These are phyloP conservation scores for Colletotrichum agaves DNA, from an alignment of 2,329 filamentous ascomycete species.

Conservation along the genomic window DNA sequence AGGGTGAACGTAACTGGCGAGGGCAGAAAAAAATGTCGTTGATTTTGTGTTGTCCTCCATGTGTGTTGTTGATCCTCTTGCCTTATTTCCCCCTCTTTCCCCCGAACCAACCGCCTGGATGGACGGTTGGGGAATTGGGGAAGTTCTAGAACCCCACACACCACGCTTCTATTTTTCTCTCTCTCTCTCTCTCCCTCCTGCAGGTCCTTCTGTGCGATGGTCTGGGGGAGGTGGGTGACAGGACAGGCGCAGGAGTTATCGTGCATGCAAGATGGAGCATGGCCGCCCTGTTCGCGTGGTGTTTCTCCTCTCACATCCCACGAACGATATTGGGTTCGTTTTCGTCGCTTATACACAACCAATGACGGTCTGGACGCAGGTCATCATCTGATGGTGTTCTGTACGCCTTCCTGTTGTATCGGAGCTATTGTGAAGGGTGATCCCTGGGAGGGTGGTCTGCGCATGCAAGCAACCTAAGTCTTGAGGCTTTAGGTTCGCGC, in stretches of 20 bases:
- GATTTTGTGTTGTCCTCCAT: not conserved
- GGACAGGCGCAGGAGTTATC: conserved; percentile 11
- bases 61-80: not conserved
- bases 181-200: not conserved
- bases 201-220: conserved; percentile 9
- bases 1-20: not conserved
- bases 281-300: not conserved
- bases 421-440: conserved; percentile 1
- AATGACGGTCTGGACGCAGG: not conserved
- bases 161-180: not conserved
- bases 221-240: not conserved
- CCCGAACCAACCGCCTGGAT: conserved; percentile 20
- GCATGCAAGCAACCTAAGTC: too few relatives aligned
- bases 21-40: not conserved
- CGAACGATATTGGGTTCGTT: conserved; percentile 5
- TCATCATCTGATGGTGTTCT: conserved; percentile 11
- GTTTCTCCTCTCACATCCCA: not conserved
- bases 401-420: conserved; percentile 14
- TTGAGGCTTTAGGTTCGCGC: not conserved
- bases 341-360: conserved; percentile 18
- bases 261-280: conserved; percentile 13
- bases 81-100: not conserved
- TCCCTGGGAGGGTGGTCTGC: not conserved
- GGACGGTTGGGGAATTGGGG: conserved; percentile 19
- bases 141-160: conserved; percentile 17